Evolutionary conservation across 805 yeast species (phyloP), one percentile per base, ranked within the genome.

Genomic region (Wickerhamiella spandovensis): DNA sequence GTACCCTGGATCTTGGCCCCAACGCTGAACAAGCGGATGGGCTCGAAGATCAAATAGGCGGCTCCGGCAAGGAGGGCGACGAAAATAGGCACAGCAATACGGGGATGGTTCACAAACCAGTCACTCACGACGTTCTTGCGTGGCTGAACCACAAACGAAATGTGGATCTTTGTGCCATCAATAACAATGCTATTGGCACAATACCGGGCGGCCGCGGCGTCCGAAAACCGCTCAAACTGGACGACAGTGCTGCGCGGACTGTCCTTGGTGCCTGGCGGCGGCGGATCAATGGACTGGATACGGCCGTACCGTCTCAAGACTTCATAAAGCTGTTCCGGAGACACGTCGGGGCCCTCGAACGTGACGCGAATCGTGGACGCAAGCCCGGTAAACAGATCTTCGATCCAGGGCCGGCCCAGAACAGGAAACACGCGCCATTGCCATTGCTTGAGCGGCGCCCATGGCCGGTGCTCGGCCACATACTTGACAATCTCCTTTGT

Each of bases 361-460:
- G 73, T 72, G 5, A 90, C 79, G 49, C 76, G 74, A 22, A 92
- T 66, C 13, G 72, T 71, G 8, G 73, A 67, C 49, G 82, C 78
- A 8, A 95, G 95, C 55, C 74, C 76, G 54, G 96, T 69, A 58
- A 85, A 76, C 63, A 92, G 70, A 63, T 92, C 98, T 67, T 90
- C 97, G 53, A 92, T 83, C 96, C 97, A 90, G 0, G 99, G 98
- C 1, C 76, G 71, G 54, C 99, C 99, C 58, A 83, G 81, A 0
- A 92, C 97, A 0, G 84, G 80, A 73, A 81, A 48, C 75, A 82
- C 52, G 70, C 68, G 1, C 82, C 83, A 51, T 66, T 17, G 20
- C 30, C 23, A 23, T 13, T 28, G 5, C 28, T 30, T 17, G 15
- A 22, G 25, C 15, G 22, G 30, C n/a, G 22, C 18, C 22, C 41